Evolutionary conservation across 768 basidiomycete genomes (phyloP).

Genomic region (Suillus paluster): DNA sequence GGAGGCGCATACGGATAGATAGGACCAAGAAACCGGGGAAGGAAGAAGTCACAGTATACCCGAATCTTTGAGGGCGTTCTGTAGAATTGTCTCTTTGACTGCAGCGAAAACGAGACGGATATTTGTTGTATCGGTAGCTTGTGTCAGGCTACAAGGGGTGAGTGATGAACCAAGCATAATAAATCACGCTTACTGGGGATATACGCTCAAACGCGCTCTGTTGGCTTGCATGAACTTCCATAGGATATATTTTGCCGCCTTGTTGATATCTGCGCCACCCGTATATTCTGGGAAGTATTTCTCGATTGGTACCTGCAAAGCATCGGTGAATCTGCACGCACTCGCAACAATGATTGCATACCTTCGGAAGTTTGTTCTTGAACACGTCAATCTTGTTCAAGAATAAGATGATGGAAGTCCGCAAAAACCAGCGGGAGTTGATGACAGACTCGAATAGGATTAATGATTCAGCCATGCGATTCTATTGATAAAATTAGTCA

Average conservation of each 20-base stretch:
- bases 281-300: constrained; percentile 88
- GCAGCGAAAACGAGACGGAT: constrained; percentile 83
- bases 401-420: constrained; percentile 69
- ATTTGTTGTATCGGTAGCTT: constrained; percentile 89
- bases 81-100: constrained; percentile 91
- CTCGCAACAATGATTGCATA: not conserved
- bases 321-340: not conserved
- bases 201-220: constrained; percentile 80
- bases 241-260: constrained; percentile 92
- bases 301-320: constrained; percentile 67
- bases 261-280: constrained; percentile 88
- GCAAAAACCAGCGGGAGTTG: constrained; percentile 79
- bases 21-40: not conserved
- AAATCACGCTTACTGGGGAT: constrained; percentile 75
- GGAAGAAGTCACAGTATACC: constrained; percentile 64
- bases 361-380: constrained; percentile 71
- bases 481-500: constrained; percentile 40
- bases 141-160: constrained; percentile 61
- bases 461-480: constrained; percentile 77
- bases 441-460: constrained; percentile 78
- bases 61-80: constrained; percentile 85
- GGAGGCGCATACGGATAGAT: constrained; percentile 29
- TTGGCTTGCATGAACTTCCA: constrained; percentile 97
- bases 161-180: not conserved
- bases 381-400: constrained; percentile 79